Evolutionary conservation across 2,329 filamentous ascomycete genomes (phyloP).

Genomic region (Botrytis paeoniae): DNA sequence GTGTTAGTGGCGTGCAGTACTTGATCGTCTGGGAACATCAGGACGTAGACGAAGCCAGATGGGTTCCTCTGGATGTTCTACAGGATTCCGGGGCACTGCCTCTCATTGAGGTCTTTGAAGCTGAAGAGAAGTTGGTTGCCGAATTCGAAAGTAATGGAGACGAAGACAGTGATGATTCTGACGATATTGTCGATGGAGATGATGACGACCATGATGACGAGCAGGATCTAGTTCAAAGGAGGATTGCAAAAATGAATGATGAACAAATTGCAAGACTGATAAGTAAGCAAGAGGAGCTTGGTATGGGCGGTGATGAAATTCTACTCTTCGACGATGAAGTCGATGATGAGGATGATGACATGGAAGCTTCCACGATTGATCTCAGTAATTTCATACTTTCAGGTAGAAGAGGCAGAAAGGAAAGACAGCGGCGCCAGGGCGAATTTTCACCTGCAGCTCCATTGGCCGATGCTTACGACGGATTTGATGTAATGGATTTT

Average conservation of each 20-base stretch:
- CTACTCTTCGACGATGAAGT: slow-evolving; percentile 51
- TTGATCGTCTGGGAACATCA: slow-evolving; percentile 48
- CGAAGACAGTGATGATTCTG: slow-evolving; percentile 28
- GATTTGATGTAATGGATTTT: slow-evolving; percentile 84
- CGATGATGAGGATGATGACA: slow-evolving; percentile 35
- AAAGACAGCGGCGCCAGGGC: slow-evolving; percentile 34
- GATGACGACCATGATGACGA: slow-evolving; percentile 35
- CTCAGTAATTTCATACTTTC: slow-evolving; percentile 18
- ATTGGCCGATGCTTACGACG: slow-evolving; percentile 55
- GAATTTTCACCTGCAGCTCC: slow-evolving; percentile 53
- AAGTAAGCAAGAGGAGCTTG: slow-evolving; percentile 61
- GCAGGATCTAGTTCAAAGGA: slow-evolving; percentile 39
- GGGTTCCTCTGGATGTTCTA: slow-evolving; percentile 43
- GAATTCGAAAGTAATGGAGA: slow-evolving; percentile 39
- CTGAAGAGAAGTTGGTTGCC: slow-evolving; percentile 36
- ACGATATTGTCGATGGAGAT: slow-evolving; percentile 33
- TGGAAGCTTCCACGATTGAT: slow-evolving; percentile 2
- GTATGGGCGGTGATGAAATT: slow-evolving; percentile 57
- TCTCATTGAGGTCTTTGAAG: slow-evolving; percentile 39
- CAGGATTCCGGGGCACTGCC: slow-evolving; percentile 34
- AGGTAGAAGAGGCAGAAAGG: slow-evolving; percentile 28
- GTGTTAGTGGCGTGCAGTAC: slow-evolving; percentile 47
- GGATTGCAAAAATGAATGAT: slow-evolving; percentile 52
- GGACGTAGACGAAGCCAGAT: slow-evolving; percentile 47
- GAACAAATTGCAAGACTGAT: slow-evolving; percentile 60